Conservation (phyloP, 306 rosid genomes). For the Lithocarpus polystachyus region DNA sequence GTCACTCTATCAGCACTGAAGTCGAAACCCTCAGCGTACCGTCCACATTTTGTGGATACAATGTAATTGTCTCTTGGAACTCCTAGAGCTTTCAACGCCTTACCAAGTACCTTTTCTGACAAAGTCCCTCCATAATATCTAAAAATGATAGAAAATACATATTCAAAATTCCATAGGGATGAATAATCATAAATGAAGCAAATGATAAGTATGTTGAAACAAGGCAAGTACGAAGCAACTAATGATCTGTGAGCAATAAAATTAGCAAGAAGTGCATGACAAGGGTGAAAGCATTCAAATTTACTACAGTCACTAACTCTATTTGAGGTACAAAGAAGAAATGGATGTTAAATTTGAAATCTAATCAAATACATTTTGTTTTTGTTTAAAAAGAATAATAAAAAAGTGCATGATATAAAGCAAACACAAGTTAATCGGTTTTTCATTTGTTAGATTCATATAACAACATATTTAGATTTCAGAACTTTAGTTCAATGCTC, state of each 20-base stretch:
- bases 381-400: not conserved
- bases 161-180: not conserved
- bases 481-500: not conserved
- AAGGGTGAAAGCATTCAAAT: not conserved
- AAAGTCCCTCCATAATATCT: constrained; percentile 84
- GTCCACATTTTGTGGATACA: constrained; percentile 88
- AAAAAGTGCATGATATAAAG: not conserved
- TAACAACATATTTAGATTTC: not conserved
- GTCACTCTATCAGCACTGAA: constrained; percentile 87
- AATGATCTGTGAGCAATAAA: not conserved
- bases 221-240: not conserved
- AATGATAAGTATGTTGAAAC: not conserved
- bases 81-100: constrained; percentile 61
- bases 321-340: not conserved
- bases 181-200: not conserved
- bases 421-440: not conserved
- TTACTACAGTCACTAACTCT: not conserved
- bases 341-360: not conserved
- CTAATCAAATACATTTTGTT: not conserved
- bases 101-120: constrained; percentile 84
- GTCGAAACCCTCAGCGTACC: constrained; percentile 80
- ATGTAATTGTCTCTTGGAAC: constrained; percentile 71
- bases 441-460: not conserved
- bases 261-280: not conserved
- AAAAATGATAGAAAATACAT: not conserved